Evolutionary conservation across 306 rosid species (phyloP).

Genomic region (Glycyrrhiza uralensis): DNA sequence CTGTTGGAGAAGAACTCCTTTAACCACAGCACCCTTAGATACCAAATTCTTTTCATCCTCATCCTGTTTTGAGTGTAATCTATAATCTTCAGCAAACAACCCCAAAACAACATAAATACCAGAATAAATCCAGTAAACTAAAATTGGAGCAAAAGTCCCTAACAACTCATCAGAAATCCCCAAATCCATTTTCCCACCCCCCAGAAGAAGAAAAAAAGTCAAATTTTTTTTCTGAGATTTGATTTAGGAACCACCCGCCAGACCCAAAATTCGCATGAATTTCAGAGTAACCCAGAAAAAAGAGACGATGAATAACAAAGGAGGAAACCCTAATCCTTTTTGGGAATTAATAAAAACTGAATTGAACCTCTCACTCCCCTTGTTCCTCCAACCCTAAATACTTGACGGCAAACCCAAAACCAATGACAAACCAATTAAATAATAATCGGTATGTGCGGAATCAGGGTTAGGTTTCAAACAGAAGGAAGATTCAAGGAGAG

Average conservation of each 20-base stretch:
- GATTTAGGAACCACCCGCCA: slow-evolving; percentile 22
- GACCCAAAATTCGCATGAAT: slow-evolving; percentile 24
- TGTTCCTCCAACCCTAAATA: slow-evolving; percentile 1
- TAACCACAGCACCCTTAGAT: slow-evolving; percentile 64
- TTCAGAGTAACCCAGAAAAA: neutral
- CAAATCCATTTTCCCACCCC: slow-evolving; percentile 49
- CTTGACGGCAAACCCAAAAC: neutral
- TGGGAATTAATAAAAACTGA: neutral
- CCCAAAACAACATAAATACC: slow-evolving; percentile 73
- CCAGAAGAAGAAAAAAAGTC: slow-evolving; percentile 6
- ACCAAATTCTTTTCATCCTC: slow-evolving; percentile 96
- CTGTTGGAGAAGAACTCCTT: slow-evolving; percentile 89
- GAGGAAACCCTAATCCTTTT: slow-evolving; percentile 27
- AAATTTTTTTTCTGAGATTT: neutral
- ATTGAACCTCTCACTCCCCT: slow-evolving; percentile 15
- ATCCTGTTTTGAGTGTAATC: slow-evolving; percentile 74
- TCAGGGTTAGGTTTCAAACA: slow-evolving; percentile 24
- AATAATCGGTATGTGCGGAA: slow-evolving; percentile 19
- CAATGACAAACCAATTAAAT: neutral
- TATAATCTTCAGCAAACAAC: slow-evolving; percentile 51
- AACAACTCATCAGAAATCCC: slow-evolving; percentile 80
- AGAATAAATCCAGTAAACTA: slow-evolving; percentile 81
- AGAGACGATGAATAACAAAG: neutral
- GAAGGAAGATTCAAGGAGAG: slow-evolving; percentile 30
- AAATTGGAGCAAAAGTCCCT: slow-evolving; percentile 81